Conservation (phyloP, 352 stramenopile genomes). For the Phytopythium mirpurense region DNA sequence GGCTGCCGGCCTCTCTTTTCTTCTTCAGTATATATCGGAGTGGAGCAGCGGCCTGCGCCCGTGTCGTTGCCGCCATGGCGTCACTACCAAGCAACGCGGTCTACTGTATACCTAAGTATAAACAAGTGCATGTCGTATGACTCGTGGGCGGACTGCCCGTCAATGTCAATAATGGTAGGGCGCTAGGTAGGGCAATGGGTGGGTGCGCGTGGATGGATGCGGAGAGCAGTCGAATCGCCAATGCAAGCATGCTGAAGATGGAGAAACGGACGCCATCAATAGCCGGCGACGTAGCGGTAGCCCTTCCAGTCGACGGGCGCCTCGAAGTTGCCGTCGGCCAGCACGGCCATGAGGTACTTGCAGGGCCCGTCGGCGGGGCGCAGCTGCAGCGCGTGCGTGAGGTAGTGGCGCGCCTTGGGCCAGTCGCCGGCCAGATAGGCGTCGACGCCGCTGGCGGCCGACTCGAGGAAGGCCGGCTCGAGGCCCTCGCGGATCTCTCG, state of each 20-base stretch:
- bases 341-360: constrained; percentile 88
- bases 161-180: no score
- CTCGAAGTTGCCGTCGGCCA: constrained; percentile 79
- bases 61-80: no score
- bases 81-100: no score
- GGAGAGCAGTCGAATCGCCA: no score
- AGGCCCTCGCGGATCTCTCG: constrained; percentile 78
- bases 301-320: constrained; percentile 91
- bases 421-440: constrained; percentile 72
- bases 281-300: constrained; percentile 85
- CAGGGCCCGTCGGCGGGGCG: constrained; percentile 86
- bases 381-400: constrained; percentile 67
- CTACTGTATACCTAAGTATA: no score
- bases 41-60: not conserved
- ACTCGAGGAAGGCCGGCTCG: constrained; percentile 78
- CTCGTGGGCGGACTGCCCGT: no score
- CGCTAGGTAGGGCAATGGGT: no score
- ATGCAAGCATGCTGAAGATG: no score
- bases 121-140: no score
- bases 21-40: not conserved
- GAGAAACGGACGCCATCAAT: no score
- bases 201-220: no score
- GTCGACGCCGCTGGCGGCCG: constrained; percentile 55
- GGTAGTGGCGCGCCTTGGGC: constrained; percentile 67
- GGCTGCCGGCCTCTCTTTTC: no score